Conservation (phyloP, 2,329 filamentous ascomycete genomes). For the Dendryphion nanum region DNA sequence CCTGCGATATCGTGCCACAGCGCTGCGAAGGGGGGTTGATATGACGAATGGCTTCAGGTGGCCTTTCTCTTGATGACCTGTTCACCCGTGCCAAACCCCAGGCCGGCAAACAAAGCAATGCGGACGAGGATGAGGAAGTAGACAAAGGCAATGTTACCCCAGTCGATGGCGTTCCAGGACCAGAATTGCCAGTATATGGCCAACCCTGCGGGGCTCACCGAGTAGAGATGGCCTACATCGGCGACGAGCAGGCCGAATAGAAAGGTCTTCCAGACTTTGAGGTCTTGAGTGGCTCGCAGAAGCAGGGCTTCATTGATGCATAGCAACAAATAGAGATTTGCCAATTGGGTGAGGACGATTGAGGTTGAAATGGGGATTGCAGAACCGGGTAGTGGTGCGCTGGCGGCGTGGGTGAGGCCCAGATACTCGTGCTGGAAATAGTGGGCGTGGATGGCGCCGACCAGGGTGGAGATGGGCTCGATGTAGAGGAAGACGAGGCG, state of each 20-base stretch:
- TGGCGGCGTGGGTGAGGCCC: slow-evolving; percentile 58
- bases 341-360: slow-evolving; percentile 70
- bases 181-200: slow-evolving; percentile 63
- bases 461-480: slow-evolving; percentile 58
- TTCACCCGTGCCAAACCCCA: slow-evolving; percentile 26
- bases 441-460: slow-evolving; percentile 55
- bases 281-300: slow-evolving; percentile 65
- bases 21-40: too few relatives aligned
- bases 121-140: slow-evolving; percentile 58
- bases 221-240: slow-evolving; percentile 75
- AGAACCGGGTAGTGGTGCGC: slow-evolving; percentile 39
- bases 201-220: slow-evolving; percentile 58
- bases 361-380: slow-evolving; percentile 60
- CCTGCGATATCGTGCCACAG: too few relatives aligned
- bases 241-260: slow-evolving; percentile 68
- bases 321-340: slow-evolving; percentile 76
- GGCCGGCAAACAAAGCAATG: slow-evolving; percentile 21
- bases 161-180: slow-evolving; percentile 66
- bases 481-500: slow-evolving; percentile 72
- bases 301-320: slow-evolving; percentile 75
- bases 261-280: slow-evolving; percentile 68
- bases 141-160: slow-evolving; percentile 69
- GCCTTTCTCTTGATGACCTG: too few relatives aligned
- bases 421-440: slow-evolving; percentile 59
- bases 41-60: too few relatives aligned